Base-by-base conservation (phyloP, 495 filamentous ascomycete genomes). In the Bacidia gigantensis region DNA sequence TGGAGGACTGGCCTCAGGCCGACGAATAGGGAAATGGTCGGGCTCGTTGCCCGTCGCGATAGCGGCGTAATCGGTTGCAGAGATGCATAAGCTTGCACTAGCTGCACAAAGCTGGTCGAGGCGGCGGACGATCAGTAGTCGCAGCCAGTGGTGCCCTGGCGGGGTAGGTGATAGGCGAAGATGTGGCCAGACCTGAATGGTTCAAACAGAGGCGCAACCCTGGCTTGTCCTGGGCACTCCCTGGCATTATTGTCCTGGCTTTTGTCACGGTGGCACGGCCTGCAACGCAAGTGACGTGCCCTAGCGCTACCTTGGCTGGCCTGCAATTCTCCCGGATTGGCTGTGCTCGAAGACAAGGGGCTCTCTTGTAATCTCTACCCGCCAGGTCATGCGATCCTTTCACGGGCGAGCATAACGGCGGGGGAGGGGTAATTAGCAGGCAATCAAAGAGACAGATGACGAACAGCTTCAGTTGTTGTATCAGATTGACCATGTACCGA, bases 171-270 rank as follows among this genome's bases (percentile, higher is more conserved):
- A n/a, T 3, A 10, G 23, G 11, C 14, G 42, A 26, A 52, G 49
- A 56, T 43, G 54, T 56, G 54, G 49, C 54, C 54, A 43, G 49
- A 52, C 29, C 49, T 39, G 21, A 52, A 51, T 41, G 42, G 49
- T 17, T 24, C 41, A 52, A 35, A 47, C 49, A 43, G 52, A n/a
- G 41, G 41, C 41, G 41, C 41, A 35, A 35, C 29, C 29, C 29
- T 35, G 29, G 29, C 29, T 35, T 35, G n/a, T n/a, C n/a, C n/a
- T n/a, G n/a, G n/a, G n/a, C n/a, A n/a, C n/a, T n/a, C n/a, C n/a
- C n/a, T n/a, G n/a, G n/a, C n/a, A n/a, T n/a, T n/a, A n/a, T n/a
- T n/a, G n/a, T n/a, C 14, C 29, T 35, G 29, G 29, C 14, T 35
- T 14, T 35, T n/a, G 41, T n/a, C 41, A 10, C 20, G 41, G 41